Base-by-base conservation (phyloP, 345 rosid genomes). In the Erucastrum elatum region DNA sequence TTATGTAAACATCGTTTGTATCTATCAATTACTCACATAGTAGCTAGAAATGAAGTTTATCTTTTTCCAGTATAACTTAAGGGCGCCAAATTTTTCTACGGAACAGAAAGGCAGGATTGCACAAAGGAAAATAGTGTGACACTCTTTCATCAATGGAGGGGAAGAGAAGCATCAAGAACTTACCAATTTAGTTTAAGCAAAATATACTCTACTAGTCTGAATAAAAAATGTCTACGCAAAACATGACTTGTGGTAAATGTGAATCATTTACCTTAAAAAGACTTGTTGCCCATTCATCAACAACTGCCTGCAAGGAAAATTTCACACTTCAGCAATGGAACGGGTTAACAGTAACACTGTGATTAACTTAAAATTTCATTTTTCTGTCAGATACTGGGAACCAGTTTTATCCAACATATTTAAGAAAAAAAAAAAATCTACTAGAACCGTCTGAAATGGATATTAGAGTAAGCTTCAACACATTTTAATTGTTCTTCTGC, bases 251-350 rank as follows among this genome's bases (percentile, higher is more conserved):
- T 31, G 71, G 8, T 63, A 15, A 64, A 51, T 25, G 68, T 80
- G 44, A 4, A 41, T 33, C 58, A 0, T 75, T 64, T 88, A 94
- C 97, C 95, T 87, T 91, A 66, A 94, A 92, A 71, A 94, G 94
- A 81, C 97, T 94, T 7, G 95, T 89, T 27, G 97, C 98, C 98
- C 97, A 94, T 75, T 94, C 97, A 77, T 94, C 97, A 85, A 89
- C 86, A 81, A 94, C 87, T 51, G 95, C 97, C 97, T 92, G 91
- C 85, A 85, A 70, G 82, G 73, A 58, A 37, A 78, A 76, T 61
- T 62, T 71, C 75, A 77, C 58, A 59, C 3, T 77, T 80, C 46
- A 73, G 69, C 66, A 71, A 81, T 53, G 70, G 34, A 46, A 70
- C 46, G 12, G 61, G 44, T n/a, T 61, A 41, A 27, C 56, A 73